Evolutionary conservation across 768 basidiomycete genomes (phyloP), one percentile per base, ranked within the genome.

Genomic region (Mycena rosella): DNA sequence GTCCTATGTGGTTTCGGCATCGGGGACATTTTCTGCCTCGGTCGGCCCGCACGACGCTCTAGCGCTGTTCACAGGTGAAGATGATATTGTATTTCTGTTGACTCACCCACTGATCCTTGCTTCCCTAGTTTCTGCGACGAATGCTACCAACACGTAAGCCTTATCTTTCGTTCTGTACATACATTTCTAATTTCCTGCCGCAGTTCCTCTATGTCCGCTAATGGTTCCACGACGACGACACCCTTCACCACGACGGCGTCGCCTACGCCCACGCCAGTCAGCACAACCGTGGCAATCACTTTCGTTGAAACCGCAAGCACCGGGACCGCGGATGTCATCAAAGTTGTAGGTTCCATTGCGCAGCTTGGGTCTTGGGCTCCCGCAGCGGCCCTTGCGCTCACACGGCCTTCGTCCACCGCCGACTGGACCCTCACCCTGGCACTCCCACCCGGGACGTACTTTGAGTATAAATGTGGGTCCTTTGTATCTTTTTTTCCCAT

Each of bases 21-120:
- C 60, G 11, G 74, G 72, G 11, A 71, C 40, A 18, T 63, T 74
- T 30, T 57, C 72, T 3, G 74, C 74, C 24, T 73, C 70, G 20
- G 65, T 74, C 29, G 70, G 59, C 5, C 30, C 67, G 26, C 62
- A 47, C 38, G 70, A 74, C 48, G 74, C 72, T 4, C 45, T 73
- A 7, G 74, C 74, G n/a, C 36, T 74, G 17, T 69, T 66, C 44
- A 45, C 42, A 14, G 26, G 67, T 62, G 54, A 2, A 55, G 32
- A n/a, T 3, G 29, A 3, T 45, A 34, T 38, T 22, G 3, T 2
- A 22, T 7, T 18, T 53, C 42, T 1, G 9, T 20, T 11, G 27
- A 36, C 51, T 27, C 8, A n/a, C 20, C 13, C 18, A 11, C 53
- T 54, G 18, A 54, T 34, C n/a, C 27, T 32, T 15, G 14, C 20